Percentiles rank a stretch among this genome's conserved stretches.
phyloP scores from a whole-genome alignment of 2,329 filamentous ascomycete species.

The Pseudogymnoascus sp. region DNA sequence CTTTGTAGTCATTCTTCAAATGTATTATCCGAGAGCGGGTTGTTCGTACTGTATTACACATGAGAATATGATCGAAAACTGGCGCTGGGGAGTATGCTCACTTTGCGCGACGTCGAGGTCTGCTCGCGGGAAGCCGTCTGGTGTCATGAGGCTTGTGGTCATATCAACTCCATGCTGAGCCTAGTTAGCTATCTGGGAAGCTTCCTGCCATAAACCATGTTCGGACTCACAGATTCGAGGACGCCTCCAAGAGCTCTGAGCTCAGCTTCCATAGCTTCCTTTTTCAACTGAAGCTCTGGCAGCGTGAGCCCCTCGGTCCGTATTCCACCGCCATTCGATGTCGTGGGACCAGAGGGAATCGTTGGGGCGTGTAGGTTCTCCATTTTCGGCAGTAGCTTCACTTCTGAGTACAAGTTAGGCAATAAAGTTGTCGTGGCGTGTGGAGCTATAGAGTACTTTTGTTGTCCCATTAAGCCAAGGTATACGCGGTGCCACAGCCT shows the following conservation, averaged over 20 bases:
- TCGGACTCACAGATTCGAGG: constrained; percentile 67
- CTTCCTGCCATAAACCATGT: not conserved
- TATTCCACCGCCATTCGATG: constrained; percentile 52
- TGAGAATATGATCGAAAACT: not conserved
- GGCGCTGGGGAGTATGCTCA: constrained; percentile 36
- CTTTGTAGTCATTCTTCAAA: constrained; percentile 88
- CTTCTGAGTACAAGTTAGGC: not conserved
- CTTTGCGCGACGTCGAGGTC: constrained; percentile 95
- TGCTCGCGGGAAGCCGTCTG: constrained; percentile 84
- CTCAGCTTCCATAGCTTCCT: constrained; percentile 78
- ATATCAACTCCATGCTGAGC: constrained; percentile 83
- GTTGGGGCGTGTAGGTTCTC: constrained; percentile 63
- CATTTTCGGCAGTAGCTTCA: constrained; percentile 38
- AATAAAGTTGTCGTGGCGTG: not conserved
- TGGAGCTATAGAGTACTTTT: not conserved
- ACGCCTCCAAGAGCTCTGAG: constrained; percentile 77
- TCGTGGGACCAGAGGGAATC: constrained; percentile 70
- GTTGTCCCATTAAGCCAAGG: not conserved
- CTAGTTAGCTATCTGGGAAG: constrained; percentile 14
- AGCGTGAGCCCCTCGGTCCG: constrained; percentile 60
- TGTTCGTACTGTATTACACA: constrained; percentile 64
- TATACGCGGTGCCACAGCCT: constrained; percentile 6
- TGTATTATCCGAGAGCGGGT: constrained; percentile 83
- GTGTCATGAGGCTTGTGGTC: constrained; percentile 78
- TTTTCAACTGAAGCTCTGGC: constrained; percentile 73